Percentiles rank a stretch among this genome's conserved stretches.
Evolutionary conservation across 495 filamentous ascomycete genomes (phyloP).

Genomic region (Talaromyces trachyspermus): DNA sequence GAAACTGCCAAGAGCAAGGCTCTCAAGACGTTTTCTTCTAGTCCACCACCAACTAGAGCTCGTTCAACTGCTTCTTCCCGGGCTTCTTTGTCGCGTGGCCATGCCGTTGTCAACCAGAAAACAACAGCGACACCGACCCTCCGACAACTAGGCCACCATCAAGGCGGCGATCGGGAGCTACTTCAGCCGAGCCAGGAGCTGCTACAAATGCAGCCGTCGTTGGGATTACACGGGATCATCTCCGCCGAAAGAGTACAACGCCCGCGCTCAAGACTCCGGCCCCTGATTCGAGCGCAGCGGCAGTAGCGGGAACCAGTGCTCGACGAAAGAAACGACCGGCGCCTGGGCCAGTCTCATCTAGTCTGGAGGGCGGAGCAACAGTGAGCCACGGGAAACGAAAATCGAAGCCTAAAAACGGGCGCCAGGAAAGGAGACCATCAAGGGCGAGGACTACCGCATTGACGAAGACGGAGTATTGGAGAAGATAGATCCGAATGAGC

Average conservation of each 20-base stretch:
- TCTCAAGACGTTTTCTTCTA: slow-evolving; percentile 17
- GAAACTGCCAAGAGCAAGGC: background rate
- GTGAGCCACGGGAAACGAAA: slow-evolving; percentile 74
- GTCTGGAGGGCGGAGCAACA: slow-evolving; percentile 63
- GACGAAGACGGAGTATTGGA: slow-evolving; percentile 50
- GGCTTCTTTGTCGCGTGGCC: too few species aligned
- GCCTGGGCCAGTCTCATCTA: slow-evolving; percentile 63
- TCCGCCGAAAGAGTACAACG: slow-evolving; percentile 40
- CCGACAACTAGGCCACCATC: slow-evolving; percentile 35
- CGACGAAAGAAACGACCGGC: slow-evolving; percentile 63
- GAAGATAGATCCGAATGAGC: slow-evolving; percentile 79
- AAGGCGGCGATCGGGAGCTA: slow-evolving; percentile 34
- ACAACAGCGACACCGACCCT: slow-evolving; percentile 25
- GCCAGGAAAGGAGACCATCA: slow-evolving; percentile 23
- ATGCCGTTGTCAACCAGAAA: too few species aligned
- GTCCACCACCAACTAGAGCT: slow-evolving; percentile 21
- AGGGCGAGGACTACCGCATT: slow-evolving; percentile 34
- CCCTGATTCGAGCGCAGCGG: slow-evolving; percentile 41
- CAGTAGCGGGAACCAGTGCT: slow-evolving; percentile 21
- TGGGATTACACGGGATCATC: slow-evolving; percentile 25
- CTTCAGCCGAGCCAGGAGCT: slow-evolving; percentile 25
- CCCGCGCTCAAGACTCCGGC: slow-evolving; percentile 45
- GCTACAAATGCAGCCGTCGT: slow-evolving; percentile 6
- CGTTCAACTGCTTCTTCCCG: slow-evolving; percentile 13
- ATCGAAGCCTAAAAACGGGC: slow-evolving; percentile 58